Percentiles rank a stretch among this genome's conserved stretches.
These are phyloP conservation scores for Colletotrichum sp. DNA, from an alignment of 2,329 filamentous ascomycete genomes.

Conservation along the genomic window DNA sequence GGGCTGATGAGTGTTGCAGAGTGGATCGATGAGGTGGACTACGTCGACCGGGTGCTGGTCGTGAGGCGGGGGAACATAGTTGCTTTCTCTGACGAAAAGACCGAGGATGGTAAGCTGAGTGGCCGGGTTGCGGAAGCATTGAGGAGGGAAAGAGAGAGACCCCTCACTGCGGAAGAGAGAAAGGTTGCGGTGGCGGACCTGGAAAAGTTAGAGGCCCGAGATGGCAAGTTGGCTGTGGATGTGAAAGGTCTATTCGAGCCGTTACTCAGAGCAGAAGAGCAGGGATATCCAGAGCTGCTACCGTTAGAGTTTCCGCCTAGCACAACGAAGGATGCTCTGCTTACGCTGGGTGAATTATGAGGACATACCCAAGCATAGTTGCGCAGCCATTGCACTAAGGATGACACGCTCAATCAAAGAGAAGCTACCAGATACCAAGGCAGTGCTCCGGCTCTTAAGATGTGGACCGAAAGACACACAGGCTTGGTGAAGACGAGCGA, in stretches of 20 bases:
- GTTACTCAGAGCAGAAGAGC: conserved; percentile 13
- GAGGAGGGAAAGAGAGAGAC: conserved; percentile 28
- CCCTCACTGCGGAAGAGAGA: conserved; percentile 29
- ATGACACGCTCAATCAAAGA: conserved; percentile 90
- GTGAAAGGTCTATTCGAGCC: conserved; percentile 28
- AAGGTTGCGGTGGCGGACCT: conserved; percentile 27
- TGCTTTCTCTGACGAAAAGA: conserved; percentile 26
- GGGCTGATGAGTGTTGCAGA: conserved; percentile 40
- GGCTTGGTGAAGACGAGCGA: background rate
- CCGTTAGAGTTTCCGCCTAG: conserved; percentile 23
- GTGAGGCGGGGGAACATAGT: conserved; percentile 42
- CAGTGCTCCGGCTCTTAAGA: background rate
- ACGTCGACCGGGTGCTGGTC: conserved; percentile 40
- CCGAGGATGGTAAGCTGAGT: background rate
- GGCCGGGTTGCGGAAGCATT: conserved; percentile 26
- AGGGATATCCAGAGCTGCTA: conserved; percentile 17
- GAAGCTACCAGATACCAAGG: conserved; percentile 36
- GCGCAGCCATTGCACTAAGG: conserved; percentile 74
- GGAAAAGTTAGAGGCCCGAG: conserved; percentile 24
- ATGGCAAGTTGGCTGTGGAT: conserved; percentile 26
- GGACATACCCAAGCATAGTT: background rate
- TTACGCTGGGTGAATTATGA: conserved; percentile 3
- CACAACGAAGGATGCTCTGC: background rate
- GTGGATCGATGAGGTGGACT: conserved; percentile 36
- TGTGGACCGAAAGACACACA: background rate